These are phyloP conservation scores for Panus rudis DNA, from an alignment of 768 basidiomycete species.

Conservation along the genomic window DNA sequence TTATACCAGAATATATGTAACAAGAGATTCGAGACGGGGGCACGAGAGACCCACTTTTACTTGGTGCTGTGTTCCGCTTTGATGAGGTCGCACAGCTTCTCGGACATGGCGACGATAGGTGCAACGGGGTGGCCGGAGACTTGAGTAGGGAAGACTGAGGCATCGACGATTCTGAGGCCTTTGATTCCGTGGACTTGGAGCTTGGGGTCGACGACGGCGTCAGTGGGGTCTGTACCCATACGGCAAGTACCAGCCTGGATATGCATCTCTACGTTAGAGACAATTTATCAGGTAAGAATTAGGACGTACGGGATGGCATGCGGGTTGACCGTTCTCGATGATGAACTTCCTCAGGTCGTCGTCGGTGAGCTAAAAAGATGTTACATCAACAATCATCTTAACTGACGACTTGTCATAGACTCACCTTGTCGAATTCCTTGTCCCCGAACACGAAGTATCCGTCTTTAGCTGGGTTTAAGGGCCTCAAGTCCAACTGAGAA, in stretches of 20 bases:
- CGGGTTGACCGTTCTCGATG: not conserved
- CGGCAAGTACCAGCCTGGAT: not conserved
- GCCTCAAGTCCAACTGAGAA: slow-evolving; percentile 4
- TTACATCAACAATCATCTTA: not conserved
- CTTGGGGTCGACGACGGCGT: slow-evolving; percentile 1
- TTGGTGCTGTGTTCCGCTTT: no score
- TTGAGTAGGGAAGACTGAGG: slow-evolving; percentile 6
- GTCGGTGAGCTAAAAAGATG: slow-evolving; percentile 2
- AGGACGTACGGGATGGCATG: slow-evolving; percentile 5
- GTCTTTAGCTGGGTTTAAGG: slow-evolving; percentile 2
- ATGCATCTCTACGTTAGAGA: not conserved
- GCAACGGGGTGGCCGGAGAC: slow-evolving; percentile 3
- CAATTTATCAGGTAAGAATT: not conserved
- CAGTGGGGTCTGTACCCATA: slow-evolving; percentile 1
- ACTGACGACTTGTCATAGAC: not conserved
- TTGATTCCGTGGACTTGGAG: slow-evolving; percentile 4
- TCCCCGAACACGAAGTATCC: slow-evolving; percentile 12
- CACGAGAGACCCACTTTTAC: no score
- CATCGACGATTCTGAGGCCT: slow-evolving; percentile 3
- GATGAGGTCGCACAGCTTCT: slow-evolving; percentile 1
- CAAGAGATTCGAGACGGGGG: no score
- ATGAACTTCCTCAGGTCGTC: slow-evolving; percentile 1
- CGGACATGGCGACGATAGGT: slow-evolving; percentile 1
- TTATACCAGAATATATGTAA: no score
- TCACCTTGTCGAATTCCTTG: slow-evolving; percentile 10